Evolutionary conservation across 805 yeast genomes (phyloP).

Genomic region (Candida methanosorbosa): DNA sequence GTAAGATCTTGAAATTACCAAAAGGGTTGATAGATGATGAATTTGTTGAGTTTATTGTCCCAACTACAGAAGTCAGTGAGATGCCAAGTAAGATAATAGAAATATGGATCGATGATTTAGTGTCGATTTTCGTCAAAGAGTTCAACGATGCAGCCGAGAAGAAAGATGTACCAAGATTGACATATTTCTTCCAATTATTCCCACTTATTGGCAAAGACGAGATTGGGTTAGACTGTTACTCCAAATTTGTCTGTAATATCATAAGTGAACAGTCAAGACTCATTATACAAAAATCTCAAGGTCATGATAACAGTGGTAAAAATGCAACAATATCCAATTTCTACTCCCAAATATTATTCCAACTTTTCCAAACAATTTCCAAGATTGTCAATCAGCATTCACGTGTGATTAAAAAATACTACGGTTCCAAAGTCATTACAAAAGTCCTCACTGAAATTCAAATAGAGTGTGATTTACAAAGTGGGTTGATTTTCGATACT

Average conservation of each 20-base stretch:
- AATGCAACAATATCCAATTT: constrained; percentile 41
- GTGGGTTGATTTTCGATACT: constrained; percentile 80
- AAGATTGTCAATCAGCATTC: constrained; percentile 82
- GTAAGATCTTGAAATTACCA: constrained; percentile 46
- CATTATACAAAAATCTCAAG: constrained; percentile 41
- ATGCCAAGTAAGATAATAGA: constrained; percentile 51
- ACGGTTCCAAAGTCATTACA: constrained; percentile 57
- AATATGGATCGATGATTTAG: constrained; percentile 53
- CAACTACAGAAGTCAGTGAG: constrained; percentile 80
- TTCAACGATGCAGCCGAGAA: constrained; percentile 64
- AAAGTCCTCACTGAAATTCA: constrained; percentile 69
- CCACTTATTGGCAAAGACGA: constrained; percentile 73
- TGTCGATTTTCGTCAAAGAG: constrained; percentile 44
- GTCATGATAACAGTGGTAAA: constrained; percentile 18
- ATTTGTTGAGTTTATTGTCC: constrained; percentile 76
- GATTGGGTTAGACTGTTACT: constrained; percentile 71
- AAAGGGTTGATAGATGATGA: constrained; percentile 44
- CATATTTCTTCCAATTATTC: constrained; percentile 76
- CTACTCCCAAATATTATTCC: constrained; percentile 52
- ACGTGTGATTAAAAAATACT: constrained; percentile 63
- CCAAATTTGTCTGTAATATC: constrained; percentile 78
- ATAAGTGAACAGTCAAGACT: constrained; percentile 71
- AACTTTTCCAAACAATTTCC: constrained; percentile 76
- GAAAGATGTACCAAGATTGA: constrained; percentile 59
- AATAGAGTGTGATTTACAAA: constrained; percentile 86